Evolutionary conservation across 345 rosid species (phyloP).

Genomic region (Microthlaspi erraticum): DNA sequence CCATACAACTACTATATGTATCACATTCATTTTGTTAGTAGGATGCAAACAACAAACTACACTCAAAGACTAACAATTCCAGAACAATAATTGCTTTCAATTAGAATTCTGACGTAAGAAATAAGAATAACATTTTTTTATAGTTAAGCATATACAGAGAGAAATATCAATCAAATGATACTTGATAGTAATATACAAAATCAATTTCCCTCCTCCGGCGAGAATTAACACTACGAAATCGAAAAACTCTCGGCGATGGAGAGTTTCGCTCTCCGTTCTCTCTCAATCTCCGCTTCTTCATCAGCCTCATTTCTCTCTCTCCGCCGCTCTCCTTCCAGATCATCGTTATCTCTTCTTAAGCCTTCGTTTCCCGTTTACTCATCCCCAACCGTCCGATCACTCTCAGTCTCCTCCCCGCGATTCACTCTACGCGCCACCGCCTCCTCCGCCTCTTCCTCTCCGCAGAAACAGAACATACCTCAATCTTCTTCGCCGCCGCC

Average conservation of each 20-base stretch:
- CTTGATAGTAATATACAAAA: background rate
- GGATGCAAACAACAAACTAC: background rate
- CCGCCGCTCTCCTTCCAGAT: constrained; percentile 43
- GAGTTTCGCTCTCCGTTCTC: constrained; percentile 60
- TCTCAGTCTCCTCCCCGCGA: constrained; percentile 45
- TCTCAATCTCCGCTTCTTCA: constrained; percentile 46
- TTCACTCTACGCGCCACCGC: constrained; percentile 48
- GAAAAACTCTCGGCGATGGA: constrained; percentile 52
- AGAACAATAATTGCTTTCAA: too few species aligned
- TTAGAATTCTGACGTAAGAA: background rate
- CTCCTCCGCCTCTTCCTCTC: constrained; percentile 42
- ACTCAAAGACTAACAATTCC: background rate
- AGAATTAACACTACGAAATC: constrained; percentile 5
- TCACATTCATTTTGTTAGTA: background rate
- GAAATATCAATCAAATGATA: background rate
- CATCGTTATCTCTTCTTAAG: constrained; percentile 7
- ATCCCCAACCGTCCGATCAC: constrained; percentile 43
- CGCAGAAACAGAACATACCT: constrained; percentile 24
- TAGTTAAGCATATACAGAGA: background rate
- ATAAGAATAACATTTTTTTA: background rate
- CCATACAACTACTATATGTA: too few species aligned
- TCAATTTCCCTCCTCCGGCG: constrained; percentile 10
- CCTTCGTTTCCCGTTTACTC: constrained; percentile 20
- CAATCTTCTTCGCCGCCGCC: constrained; percentile 14
- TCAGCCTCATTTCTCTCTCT: constrained; percentile 48